These are phyloP conservation scores for Tricholoma bakamatsutake DNA, from an alignment of 768 basidiomycete species.

Conservation along the genomic window DNA sequence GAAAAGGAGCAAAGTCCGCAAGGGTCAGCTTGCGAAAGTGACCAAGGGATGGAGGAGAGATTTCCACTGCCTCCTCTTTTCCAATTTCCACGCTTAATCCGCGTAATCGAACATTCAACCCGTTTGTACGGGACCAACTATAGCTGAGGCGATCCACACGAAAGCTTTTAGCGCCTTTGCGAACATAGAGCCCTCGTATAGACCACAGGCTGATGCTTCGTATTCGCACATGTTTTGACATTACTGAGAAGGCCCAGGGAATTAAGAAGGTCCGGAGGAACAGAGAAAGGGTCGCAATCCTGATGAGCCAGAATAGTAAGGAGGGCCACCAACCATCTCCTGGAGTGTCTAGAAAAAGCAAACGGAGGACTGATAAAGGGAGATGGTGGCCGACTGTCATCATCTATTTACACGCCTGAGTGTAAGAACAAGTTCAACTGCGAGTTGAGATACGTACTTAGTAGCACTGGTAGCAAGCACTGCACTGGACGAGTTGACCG, in stretches of 20 bases:
- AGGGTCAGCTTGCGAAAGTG: slow-evolving; percentile 41
- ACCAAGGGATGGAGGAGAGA: slow-evolving; percentile 21
- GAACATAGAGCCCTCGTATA: slow-evolving; percentile 69
- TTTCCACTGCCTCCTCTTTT: slow-evolving; percentile 19
- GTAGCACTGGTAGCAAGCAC: neutral
- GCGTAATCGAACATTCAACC: slow-evolving; percentile 58
- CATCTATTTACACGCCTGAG: neutral
- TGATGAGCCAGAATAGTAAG: slow-evolving; percentile 43
- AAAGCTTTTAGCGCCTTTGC: slow-evolving; percentile 46
- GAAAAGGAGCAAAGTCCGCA: slow-evolving; percentile 41
- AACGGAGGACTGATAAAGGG: slow-evolving; percentile 13
- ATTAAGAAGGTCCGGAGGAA: slow-evolving; percentile 61
- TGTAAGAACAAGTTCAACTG: neutral
- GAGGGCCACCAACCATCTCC: slow-evolving; percentile 32
- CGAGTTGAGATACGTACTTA: neutral
- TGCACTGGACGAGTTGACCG: neutral
- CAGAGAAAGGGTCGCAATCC: slow-evolving; percentile 48
- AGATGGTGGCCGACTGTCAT: neutral
- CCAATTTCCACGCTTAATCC: slow-evolving; percentile 52
- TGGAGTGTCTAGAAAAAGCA: slow-evolving; percentile 26
- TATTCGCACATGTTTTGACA: slow-evolving; percentile 61
- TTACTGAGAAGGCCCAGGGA: slow-evolving; percentile 54
- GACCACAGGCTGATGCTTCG: slow-evolving; percentile 73
- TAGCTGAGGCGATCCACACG: slow-evolving; percentile 70
- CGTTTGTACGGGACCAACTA: slow-evolving; percentile 44